phyloP scores from a whole-genome alignment of 306 rosid genomes.

The Gastrolobium bilobum region DNA sequence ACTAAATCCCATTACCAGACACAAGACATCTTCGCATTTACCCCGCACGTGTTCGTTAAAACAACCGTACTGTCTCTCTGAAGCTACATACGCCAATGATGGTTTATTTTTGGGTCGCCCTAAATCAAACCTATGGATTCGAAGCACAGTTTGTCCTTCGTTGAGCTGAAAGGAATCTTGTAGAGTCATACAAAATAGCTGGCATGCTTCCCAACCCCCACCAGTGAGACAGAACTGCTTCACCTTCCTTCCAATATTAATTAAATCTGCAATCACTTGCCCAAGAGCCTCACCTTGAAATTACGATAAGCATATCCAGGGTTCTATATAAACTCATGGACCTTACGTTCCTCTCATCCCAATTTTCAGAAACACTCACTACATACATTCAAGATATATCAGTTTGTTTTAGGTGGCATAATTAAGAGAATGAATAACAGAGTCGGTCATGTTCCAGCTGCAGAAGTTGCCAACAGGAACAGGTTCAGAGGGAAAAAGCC shows the following conservation, averaged over 20 bases:
- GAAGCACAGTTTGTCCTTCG: constrained; percentile 49
- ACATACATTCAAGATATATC: background rate
- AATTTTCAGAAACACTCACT: constrained; percentile 3
- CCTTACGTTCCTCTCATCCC: constrained; percentile 22
- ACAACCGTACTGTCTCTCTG: constrained; percentile 16
- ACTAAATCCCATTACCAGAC: constrained; percentile 35
- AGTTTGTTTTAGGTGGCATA: constrained; percentile 2
- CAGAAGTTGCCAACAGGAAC: constrained; percentile 38
- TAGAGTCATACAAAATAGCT: constrained; percentile 47
- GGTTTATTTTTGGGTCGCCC: constrained; percentile 24
- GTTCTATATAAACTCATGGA: constrained; percentile 54
- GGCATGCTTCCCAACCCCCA: constrained; percentile 68
- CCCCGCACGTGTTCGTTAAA: constrained; percentile 58
- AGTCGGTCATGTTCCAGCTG: constrained; percentile 50
- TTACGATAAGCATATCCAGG: background rate
- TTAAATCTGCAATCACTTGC: constrained; percentile 23
- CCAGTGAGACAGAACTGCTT: constrained; percentile 37
- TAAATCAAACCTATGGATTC: constrained; percentile 39
- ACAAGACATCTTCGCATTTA: constrained; percentile 41
- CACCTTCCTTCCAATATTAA: constrained; percentile 29
- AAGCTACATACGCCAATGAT: constrained; percentile 14
- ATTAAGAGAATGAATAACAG: constrained; percentile 55
- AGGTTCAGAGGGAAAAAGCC: constrained; percentile 48
- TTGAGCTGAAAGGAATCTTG: constrained; percentile 61
- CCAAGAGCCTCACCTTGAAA: background rate